Conservation (phyloP, 495 filamentous ascomycete genomes). For the Xanthoparmelia taractica region DNA sequence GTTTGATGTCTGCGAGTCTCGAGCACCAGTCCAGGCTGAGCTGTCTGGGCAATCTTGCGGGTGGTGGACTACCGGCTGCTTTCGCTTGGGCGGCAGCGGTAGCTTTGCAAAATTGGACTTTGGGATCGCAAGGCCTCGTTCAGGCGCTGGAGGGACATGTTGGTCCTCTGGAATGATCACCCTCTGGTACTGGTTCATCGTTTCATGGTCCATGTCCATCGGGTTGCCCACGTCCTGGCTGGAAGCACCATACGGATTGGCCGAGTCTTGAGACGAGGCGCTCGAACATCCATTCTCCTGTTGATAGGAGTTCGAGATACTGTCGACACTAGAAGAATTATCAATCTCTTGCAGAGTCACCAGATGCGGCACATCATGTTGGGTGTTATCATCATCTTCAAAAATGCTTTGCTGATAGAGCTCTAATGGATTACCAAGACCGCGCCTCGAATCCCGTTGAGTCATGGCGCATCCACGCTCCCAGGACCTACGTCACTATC, state of each 20-base stretch:
- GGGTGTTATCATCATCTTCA: constrained; percentile 10
- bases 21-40: neutral
- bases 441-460: constrained; percentile 4
- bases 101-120: neutral
- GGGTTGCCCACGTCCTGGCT: neutral
- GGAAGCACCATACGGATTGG: neutral
- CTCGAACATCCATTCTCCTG: constrained; percentile 6
- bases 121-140: neutral
- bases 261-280: constrained; percentile 5
- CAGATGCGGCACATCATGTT: constrained; percentile 6
- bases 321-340: neutral
- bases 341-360: constrained; percentile 7
- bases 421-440: constrained; percentile 9
- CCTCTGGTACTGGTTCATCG: neutral
- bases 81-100: neutral
- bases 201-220: neutral
- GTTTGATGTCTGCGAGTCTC: neutral
- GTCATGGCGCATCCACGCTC: constrained; percentile 14
- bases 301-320: constrained; percentile 2
- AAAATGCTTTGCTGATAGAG: constrained; percentile 5
- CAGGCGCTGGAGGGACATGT: neutral
- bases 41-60: neutral
- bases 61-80: neutral
- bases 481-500: constrained; percentile 24
- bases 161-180: neutral